Percentiles rank a stretch among this genome's conserved stretches.
phyloP scores from a whole-genome alignment of 2,329 filamentous ascomycete species.

The Boeremia lycopersici region DNA sequence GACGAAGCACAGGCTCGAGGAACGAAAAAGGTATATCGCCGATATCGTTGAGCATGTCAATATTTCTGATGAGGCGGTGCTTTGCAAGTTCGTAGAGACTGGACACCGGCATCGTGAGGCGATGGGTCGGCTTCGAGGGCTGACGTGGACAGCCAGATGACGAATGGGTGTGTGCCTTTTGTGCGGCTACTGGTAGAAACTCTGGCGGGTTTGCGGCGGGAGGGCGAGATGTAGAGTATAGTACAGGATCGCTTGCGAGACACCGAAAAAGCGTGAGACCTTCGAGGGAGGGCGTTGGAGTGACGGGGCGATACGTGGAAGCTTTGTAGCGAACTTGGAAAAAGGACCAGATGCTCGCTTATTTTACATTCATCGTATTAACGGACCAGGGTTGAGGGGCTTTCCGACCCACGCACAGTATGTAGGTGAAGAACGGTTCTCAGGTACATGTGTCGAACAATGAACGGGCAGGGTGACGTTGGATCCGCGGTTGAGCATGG shows the following conservation, averaged over 20 bases:
- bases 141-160: not conserved
- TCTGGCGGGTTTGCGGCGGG: not conserved
- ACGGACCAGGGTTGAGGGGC: too few relatives aligned
- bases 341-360: too few relatives aligned
- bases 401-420: too few relatives aligned
- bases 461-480: constrained; percentile 15
- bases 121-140: not conserved
- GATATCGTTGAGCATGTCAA: constrained; percentile 66
- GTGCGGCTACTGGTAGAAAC: not conserved
- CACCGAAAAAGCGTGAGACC: too few relatives aligned
- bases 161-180: not conserved
- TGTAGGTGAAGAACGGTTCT: not conserved
- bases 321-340: too few relatives aligned
- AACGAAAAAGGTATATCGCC: constrained; percentile 72
- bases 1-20: constrained; percentile 70
- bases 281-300: too few relatives aligned
- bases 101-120: constrained; percentile 40
- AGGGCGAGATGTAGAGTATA: too few relatives aligned
- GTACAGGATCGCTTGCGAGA: too few relatives aligned
- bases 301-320: too few relatives aligned
- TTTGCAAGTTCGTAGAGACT: constrained; percentile 49
- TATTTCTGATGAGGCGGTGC: constrained; percentile 50
- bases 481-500: constrained; percentile 10
- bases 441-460: constrained; percentile 1
- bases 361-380: too few relatives aligned